Evolutionary conservation across 805 yeast genomes (phyloP), one percentile per base, ranked within the genome.

Genomic region (Kregervanrija pseudodelftensis): DNA sequence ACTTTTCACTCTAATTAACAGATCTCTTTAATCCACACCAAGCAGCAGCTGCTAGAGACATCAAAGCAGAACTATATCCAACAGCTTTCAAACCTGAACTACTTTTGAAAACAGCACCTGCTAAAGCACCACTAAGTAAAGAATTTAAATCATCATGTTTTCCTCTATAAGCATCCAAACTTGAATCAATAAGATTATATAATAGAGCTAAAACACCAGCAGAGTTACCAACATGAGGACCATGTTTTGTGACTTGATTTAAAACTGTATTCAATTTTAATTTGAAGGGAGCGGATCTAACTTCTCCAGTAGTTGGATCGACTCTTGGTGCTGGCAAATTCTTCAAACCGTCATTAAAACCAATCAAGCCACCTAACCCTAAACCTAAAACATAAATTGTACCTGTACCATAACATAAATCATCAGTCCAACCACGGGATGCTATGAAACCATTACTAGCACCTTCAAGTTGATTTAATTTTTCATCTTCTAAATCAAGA

Each of bases 371-470:
- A 67, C 99, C 99, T 37, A 79, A 49, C 33, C 95, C 95, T 53
- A 93, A 74, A 37, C 95, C 95, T 31, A 85, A 55, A 54, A 93
- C 73, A 63, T 93, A 93, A 42, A 89, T 88, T 7, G 96, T 81
- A 66, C 99, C 99, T 10, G 98, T 85, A 55, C 99, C 99, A 66
- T 93, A 93, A 76, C 97, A 89, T 52, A 93, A 74, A 69, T 93
- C 98, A 65, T 93, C 99, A 12, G 89, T 77, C 95, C 96, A 93
- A 56, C 95, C 95, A 69, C 97, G 82, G n/a, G 95, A 85, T 28
- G 99, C 96, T 51, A 93, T 76, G 47, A 91, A 63, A 47, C 96
- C 95, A 60, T 86, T 88, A 13, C 62, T 58, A 1, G 95, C 79
- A 35, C 96, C 96, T 58, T 88, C 95, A 57, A 86, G 65, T n/a